A percentile compares a stretch with the other conserved stretches of the same genome.
Evolutionary conservation across 2,329 filamentous ascomycete species (phyloP).

Genomic region (Aspergillus caelatus): DNA sequence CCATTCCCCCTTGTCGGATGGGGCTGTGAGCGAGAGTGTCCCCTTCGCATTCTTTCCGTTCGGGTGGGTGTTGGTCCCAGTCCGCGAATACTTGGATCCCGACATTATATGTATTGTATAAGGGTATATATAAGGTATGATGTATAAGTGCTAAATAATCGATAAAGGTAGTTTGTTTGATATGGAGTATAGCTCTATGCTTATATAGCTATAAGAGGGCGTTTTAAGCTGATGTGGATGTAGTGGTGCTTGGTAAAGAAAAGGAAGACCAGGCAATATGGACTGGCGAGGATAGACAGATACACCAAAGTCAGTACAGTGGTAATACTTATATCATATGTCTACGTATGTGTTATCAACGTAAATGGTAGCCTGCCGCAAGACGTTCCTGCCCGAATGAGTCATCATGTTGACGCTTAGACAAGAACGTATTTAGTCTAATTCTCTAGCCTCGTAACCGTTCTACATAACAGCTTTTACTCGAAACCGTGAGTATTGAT

Average conservation of each 20-base stretch:
- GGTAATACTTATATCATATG: not conserved
- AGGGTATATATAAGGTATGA: not conserved
- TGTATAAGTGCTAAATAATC: not conserved
- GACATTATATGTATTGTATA: not conserved
- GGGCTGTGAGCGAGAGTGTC: not conserved
- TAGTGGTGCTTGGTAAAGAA: not conserved
- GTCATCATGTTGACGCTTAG: not conserved
- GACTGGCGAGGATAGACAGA: not conserved
- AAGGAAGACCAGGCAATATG: not conserved
- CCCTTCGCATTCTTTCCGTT: not conserved
- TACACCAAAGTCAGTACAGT: not conserved
- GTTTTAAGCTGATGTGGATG: not conserved
- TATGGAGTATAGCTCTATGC: not conserved
- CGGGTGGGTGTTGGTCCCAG: not conserved
- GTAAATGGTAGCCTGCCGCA: not conserved
- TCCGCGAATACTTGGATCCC: not conserved
- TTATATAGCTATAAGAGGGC: not conserved
- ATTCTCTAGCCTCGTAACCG: not conserved
- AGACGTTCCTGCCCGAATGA: not conserved
- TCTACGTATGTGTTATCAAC: not conserved
- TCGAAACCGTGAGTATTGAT: not conserved
- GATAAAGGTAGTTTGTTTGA: not conserved
- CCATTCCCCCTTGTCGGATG: not conserved
- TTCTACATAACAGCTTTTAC: not conserved
- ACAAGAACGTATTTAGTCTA: not conserved